Conservation (phyloP, 1,284 basidiomycete genomes). For the Leccinum pachyderme region DNA sequence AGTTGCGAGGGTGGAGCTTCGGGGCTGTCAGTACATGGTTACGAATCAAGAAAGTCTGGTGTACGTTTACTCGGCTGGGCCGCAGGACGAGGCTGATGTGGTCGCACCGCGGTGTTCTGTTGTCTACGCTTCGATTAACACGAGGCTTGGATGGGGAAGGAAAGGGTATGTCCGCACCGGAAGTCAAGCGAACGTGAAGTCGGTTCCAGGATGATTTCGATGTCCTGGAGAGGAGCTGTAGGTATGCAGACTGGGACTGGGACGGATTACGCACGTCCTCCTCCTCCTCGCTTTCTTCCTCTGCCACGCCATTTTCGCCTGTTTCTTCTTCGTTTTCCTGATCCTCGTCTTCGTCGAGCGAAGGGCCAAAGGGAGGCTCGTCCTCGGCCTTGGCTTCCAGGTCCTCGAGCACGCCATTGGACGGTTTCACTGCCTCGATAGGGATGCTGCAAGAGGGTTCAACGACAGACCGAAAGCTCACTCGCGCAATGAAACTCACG, state of each 20-base stretch:
- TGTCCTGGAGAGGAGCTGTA: slow-evolving; percentile 46
- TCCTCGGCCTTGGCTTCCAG: slow-evolving; percentile 45
- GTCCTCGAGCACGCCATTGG: slow-evolving; percentile 48
- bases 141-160: not conserved
- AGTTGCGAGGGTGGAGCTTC: slow-evolving; percentile 53
- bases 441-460: slow-evolving; percentile 42
- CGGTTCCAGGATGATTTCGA: slow-evolving; percentile 80
- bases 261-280: slow-evolving; percentile 38
- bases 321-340: slow-evolving; percentile 33
- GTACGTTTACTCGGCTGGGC: slow-evolving; percentile 35
- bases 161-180: slow-evolving; percentile 43
- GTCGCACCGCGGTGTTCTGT: slow-evolving; percentile 29
- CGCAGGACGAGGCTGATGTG: slow-evolving; percentile 25
- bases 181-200: slow-evolving; percentile 69
- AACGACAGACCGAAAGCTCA: slow-evolving; percentile 16
- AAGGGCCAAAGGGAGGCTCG: slow-evolving; percentile 32
- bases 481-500: slow-evolving; percentile 45
- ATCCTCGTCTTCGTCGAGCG: slow-evolving; percentile 27
- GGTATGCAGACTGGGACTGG: not conserved
- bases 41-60: slow-evolving; percentile 3
- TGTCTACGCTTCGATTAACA: slow-evolving; percentile 21
- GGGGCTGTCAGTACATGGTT: slow-evolving; percentile 14
- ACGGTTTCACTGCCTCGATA: slow-evolving; percentile 40
- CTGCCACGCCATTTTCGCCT: slow-evolving; percentile 27
- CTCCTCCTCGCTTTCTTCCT: slow-evolving; percentile 44